Conservation (phyloP, 2,329 filamentous ascomycete genomes). For the Magnaporthales sp. region DNA sequence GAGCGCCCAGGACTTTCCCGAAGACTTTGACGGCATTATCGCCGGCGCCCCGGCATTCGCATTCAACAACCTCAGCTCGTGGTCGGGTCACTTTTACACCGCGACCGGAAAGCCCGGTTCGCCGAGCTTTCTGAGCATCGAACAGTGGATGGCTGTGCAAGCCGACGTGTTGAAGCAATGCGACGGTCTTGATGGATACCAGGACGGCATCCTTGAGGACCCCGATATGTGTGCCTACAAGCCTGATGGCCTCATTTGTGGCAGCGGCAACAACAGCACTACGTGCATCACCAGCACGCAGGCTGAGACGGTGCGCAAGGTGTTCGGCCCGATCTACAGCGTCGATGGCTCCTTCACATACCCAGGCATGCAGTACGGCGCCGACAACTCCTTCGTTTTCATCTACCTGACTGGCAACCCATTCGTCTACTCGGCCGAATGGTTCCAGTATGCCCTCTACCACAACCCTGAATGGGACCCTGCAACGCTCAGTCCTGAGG, state of each 20-base stretch:
- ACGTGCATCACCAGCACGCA: conserved; percentile 31
- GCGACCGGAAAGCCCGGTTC: conserved; percentile 37
- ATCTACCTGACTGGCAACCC: conserved; percentile 27
- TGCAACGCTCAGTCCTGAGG: conserved; percentile 19
- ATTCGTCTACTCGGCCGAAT: conserved; percentile 34
- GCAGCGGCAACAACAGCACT: conserved; percentile 13
- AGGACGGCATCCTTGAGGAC: conserved; percentile 39
- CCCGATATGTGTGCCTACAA: conserved; percentile 35
- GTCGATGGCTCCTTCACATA: conserved; percentile 28
- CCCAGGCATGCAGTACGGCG: conserved; percentile 35
- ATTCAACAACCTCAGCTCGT: conserved; percentile 34
- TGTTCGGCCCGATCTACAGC: conserved; percentile 14
- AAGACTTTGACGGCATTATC: conserved; percentile 48
- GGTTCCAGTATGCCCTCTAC: conserved; percentile 38
- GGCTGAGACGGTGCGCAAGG: conserved; percentile 20
- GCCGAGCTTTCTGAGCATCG: conserved; percentile 24
- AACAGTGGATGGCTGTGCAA: conserved; percentile 33
- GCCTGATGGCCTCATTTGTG: conserved; percentile 17
- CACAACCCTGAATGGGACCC: conserved; percentile 28
- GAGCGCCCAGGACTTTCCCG: conserved; percentile 40
- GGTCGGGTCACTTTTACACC: conserved; percentile 32
- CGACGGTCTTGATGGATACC: conserved; percentile 37
- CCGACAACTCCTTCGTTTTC: conserved; percentile 29
- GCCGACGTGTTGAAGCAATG: conserved; percentile 37
- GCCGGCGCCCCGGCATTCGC: conserved; percentile 42